Evolutionary conservation across 176 grass and related monocot species (phyloP), one percentile per base, ranked within the genome.

Genomic region (Areca catechu): DNA sequence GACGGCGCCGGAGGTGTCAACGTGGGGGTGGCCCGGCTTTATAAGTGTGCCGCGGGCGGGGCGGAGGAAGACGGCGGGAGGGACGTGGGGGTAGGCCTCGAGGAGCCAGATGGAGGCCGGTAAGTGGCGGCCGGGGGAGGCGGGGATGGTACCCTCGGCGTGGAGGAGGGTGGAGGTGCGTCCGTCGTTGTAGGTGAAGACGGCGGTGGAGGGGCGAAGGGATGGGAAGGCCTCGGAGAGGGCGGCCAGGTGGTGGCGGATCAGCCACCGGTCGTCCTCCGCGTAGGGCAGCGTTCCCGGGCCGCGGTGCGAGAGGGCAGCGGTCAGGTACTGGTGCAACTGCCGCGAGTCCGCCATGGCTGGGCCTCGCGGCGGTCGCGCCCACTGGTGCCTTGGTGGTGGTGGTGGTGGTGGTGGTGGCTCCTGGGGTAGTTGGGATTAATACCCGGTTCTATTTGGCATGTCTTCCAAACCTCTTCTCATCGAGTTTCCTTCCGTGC

Each of bases 121-220:
- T 15, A 59, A 15, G 22, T 16, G 24, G 23, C 34, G 34, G 9
- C 34, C 34, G 9, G 20, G 4, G 56, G 56, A 9, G 57, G 17
- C 19, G 15, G 24, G 57, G 21, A 22, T 21, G 53, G 12, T 4
- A 22, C 57, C 57, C 15, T 59, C 15, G 57, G 27, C 57, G 24
- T 16, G 57, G 57, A 59, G 57, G 57, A 59, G 57, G 57, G 27
- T 24, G 24, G 23, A 24, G 57, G 57, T 17, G 57, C 57, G 20
- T 15, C 57, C 57, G 57, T 59, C 23, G 22, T 59, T 59, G 57
- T 59, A 5, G 57, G 16, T 28, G 57, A 59, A 59, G 57, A 15
- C 22, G 23, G 57, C 5, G 24, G 16, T 14, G 15, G 57, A 15
- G 57, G 57, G 22, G 57, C 3, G 22, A 25, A 60, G n/a, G 24